These are phyloP conservation scores for Diplodia scrobiculata DNA, from an alignment of 2,329 filamentous ascomycete species.

Conservation along the genomic window DNA sequence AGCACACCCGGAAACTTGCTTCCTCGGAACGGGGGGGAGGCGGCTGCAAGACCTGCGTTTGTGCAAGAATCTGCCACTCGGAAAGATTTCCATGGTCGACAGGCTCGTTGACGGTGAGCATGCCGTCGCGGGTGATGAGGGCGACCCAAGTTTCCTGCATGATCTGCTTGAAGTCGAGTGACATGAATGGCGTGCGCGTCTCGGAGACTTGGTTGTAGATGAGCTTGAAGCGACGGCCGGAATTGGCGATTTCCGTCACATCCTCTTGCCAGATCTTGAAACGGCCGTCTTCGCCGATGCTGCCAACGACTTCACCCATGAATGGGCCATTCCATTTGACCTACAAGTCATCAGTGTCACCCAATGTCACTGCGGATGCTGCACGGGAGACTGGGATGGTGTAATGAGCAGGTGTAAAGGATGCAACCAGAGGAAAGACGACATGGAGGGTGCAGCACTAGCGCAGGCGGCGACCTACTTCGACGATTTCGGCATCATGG, in stretches of 20 bases:
- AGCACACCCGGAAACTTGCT: constrained; percentile 79
- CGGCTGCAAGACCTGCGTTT: constrained; percentile 69
- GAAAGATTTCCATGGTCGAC: constrained; percentile 78
- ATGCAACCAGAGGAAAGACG: neutral
- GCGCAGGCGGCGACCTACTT: constrained; percentile 58
- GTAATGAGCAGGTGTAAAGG: constrained; percentile 31
- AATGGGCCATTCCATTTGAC: constrained; percentile 92
- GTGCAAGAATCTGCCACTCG: constrained; percentile 74
- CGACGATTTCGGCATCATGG: constrained; percentile 85
- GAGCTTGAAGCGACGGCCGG: constrained; percentile 77
- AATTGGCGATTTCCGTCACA: constrained; percentile 70
- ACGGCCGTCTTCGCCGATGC: constrained; percentile 83
- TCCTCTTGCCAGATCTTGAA: constrained; percentile 95
- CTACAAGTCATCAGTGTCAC: constrained; percentile 48
- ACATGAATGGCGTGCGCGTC: constrained; percentile 71
- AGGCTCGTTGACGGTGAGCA: constrained; percentile 79
- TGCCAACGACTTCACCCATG: constrained; percentile 84
- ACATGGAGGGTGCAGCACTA: neutral
- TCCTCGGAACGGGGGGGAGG: constrained; percentile 77
- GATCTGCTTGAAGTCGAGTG: constrained; percentile 83
- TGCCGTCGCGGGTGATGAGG: constrained; percentile 78
- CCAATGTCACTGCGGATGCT: constrained; percentile 3
- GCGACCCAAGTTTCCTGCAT: constrained; percentile 84
- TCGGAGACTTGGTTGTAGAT: constrained; percentile 64
- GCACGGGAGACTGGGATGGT: constrained; percentile 1